Evolutionary conservation across 2,329 filamentous ascomycete species (phyloP), one percentile per base, ranked within the genome.

Genomic region (Neopestalotiopsis sp.): DNA sequence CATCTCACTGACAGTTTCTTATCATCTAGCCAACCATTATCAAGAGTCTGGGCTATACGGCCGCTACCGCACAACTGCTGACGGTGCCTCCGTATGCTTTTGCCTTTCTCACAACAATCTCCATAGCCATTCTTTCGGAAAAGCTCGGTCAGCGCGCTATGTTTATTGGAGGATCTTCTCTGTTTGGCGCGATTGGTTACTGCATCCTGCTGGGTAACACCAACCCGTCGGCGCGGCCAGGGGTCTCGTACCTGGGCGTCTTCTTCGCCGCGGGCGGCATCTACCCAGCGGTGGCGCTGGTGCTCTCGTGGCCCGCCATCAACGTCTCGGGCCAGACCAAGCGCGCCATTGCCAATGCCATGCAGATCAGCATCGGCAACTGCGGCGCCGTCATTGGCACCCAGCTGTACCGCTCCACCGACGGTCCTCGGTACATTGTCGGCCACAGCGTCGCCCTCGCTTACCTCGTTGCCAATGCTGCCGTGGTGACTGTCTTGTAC

Each of bases 361-460:
- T 93, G 86, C 90, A 92, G 73, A 92, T 93, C 68, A 90, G 88
- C 10, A 90, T 93, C 65, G 91, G 91, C 0, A 93, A 92, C 71
- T 75, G 91, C 1, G 91, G 91, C 0, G 90, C 90, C 0, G 89
- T 93, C 0, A 73, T 94, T 30, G 91, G 91, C 0, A 93, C 91
- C 1, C 91, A 94, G 78, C 76, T 94, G 1, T 93, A 93, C 76
- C 83, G 91, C 1, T 82, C 85, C 0, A 81, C 84, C 1, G 88
- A 89, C 34, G 87, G 85, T 0, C 91, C 91, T 1, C 81, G 89
- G 40, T 93, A 88, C 73, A 83, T 90, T 63, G 81, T 93, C 0
- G 91, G 92, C 0, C 91, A 94, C 76, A 86, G 87, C 0, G 87
- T 93, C 73, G 90, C 91, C 0, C 75, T 93, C 58, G 90, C 83